These are phyloP conservation scores for Pseudocercospora cruenta DNA, from an alignment of 2,329 filamentous ascomycete genomes.

Conservation along the genomic window DNA sequence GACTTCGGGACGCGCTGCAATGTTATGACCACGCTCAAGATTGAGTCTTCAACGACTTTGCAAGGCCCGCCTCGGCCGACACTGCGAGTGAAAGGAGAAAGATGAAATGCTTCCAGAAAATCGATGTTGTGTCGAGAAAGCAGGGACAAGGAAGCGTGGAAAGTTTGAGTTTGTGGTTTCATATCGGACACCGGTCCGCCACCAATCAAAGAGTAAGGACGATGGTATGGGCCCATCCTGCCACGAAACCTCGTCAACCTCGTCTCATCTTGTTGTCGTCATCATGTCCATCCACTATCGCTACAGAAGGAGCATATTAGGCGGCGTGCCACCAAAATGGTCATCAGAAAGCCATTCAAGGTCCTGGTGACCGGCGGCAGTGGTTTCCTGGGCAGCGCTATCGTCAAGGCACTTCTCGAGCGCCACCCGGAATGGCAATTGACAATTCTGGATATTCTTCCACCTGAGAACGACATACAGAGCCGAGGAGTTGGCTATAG, in stretches of 20 bases:
- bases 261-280: neutral
- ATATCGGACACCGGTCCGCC: conserved; percentile 8
- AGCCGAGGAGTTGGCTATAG: conserved; percentile 39
- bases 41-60: too few species aligned
- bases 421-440: conserved; percentile 43
- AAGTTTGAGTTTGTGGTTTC: conserved; percentile 4
- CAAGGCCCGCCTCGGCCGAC: too few species aligned
- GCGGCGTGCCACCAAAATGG: conserved; percentile 27
- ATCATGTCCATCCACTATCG: neutral
- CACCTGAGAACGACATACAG: conserved; percentile 29
- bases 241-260: neutral
- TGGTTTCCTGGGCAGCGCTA: conserved; percentile 50
- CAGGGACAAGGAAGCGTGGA: neutral
- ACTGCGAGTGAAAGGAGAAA: neutral
- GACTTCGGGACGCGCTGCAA: too few species aligned
- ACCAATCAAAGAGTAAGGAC: neutral
- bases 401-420: conserved; percentile 45
- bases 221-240: neutral
- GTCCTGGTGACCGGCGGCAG: conserved; percentile 53
- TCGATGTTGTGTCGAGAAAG: neutral
- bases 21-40: too few species aligned
- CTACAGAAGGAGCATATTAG: neutral
- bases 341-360: conserved; percentile 25
- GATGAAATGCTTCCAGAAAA: neutral
- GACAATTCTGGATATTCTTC: conserved; percentile 47